Evolutionary conservation across 169 alveolate species (phyloP), one percentile per base, ranked within the genome.

Genomic region (Babesia ovis): DNA sequence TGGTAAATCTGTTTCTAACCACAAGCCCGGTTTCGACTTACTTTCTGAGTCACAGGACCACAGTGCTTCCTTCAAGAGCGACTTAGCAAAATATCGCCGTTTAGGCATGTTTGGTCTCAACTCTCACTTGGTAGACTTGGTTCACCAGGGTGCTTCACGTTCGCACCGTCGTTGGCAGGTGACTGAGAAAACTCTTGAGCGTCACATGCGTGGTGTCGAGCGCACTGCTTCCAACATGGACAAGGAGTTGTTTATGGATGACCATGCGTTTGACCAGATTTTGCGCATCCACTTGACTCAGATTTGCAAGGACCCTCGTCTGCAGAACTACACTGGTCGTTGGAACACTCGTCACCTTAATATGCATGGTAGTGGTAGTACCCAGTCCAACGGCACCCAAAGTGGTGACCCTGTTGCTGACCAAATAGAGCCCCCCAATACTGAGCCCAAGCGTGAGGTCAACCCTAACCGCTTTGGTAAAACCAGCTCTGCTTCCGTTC

Each of bases 261-360:
- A 62, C 35, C 61, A 54, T 8, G 84, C 70, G 50, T 73, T 81
- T 53, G 89, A 81, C 56, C 66, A 68, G 54, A 72, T 81, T 11
- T 57, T 81, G 51, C 76, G 89, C 56, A 81, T 81, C 31, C 85
- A 81, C 50, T 68, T 81, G 35, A 67, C 89, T 5, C 89, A 81
- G 59, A 66, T 64, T 4, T 81, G 79, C 31, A 81, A 81, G 81
- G 80, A 81, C 41, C 89, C 89, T 32, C 70, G 72, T 31, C 75
- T 81, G 48, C 89, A 81, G 45, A 81, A 56, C 51, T 81, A 81
- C 53, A 50, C 70, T 23, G 89, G 89, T 0, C 35, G 41, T 16
- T 81, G 84, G 89, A 71, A 81, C 59, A 43, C 74, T 20, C 64
- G 74, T 18, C 87, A 79, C 62, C 20, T 79, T 43, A 81, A 81